A percentile compares a stretch with the other conserved stretches of the same genome.
phyloP scores from a whole-genome alignment of 441 rosid species.

The Gossypium schwendimanii region DNA sequence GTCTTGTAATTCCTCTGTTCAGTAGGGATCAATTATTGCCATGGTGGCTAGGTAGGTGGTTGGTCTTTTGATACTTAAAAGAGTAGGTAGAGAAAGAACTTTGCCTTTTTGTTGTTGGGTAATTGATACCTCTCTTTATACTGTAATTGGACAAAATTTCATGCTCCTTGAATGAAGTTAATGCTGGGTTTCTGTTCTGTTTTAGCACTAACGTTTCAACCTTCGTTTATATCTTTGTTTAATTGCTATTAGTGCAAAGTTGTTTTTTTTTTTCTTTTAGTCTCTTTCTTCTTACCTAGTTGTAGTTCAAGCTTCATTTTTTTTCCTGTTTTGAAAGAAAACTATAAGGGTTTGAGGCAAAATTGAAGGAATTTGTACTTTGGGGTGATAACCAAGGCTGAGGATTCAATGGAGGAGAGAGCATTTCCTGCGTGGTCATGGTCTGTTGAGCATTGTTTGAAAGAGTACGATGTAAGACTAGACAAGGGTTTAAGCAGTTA shows the following conservation, averaged over 20 bases:
- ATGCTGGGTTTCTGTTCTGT: slow-evolving; percentile 16
- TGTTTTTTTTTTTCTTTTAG: background rate
- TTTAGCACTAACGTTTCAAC: background rate
- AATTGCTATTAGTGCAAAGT: background rate
- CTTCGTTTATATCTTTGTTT: background rate
- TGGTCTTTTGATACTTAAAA: background rate
- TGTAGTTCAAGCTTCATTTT: background rate
- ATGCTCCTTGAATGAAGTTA: background rate
- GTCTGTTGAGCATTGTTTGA: slow-evolving; percentile 63
- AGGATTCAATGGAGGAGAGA: slow-evolving; percentile 45
- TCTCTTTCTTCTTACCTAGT: slow-evolving; percentile 2
- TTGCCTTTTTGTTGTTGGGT: slow-evolving; percentile 22
- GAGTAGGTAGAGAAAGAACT: background rate
- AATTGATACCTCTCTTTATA: background rate
- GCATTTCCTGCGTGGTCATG: slow-evolving; percentile 69
- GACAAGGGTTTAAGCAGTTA: slow-evolving; percentile 53
- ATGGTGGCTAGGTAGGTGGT: slow-evolving; percentile 9
- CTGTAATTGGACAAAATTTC: background rate
- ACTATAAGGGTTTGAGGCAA: slow-evolving; percentile 4
- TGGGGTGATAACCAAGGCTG: slow-evolving; percentile 17
- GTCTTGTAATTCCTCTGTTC: slow-evolving; percentile 6
- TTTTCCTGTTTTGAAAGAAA: slow-evolving; percentile 19
- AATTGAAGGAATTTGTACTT: background rate
- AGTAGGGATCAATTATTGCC: background rate
- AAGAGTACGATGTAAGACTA: slow-evolving; percentile 49